phyloP scores from a whole-genome alignment of 2,329 filamentous ascomycete genomes.

The Diaporthe vaccinii region DNA sequence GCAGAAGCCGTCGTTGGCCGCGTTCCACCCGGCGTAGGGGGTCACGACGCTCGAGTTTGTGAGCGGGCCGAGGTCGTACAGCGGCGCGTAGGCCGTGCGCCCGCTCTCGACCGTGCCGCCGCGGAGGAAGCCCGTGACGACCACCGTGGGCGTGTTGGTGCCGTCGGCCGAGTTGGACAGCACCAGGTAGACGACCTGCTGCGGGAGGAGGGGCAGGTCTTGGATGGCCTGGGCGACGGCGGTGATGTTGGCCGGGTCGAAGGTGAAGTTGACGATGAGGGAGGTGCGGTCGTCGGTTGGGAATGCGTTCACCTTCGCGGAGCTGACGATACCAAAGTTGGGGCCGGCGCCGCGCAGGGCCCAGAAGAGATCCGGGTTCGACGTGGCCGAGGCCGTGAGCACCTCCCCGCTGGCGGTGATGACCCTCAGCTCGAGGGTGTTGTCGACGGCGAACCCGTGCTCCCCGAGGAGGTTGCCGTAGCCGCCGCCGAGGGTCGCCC shows the following conservation, averaged over 20 bases:
- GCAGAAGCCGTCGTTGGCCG: constrained; percentile 54
- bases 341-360: constrained; percentile 69
- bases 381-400: constrained; percentile 49
- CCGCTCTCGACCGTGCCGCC: constrained; percentile 50
- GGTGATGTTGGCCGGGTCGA: constrained; percentile 60
- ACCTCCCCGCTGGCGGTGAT: constrained; percentile 5
- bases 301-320: constrained; percentile 61
- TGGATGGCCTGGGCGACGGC: constrained; percentile 59
- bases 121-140: constrained; percentile 40
- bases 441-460: constrained; percentile 32
- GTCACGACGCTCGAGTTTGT: constrained; percentile 47
- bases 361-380: constrained; percentile 65
- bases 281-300: constrained; percentile 53
- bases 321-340: constrained; percentile 70
- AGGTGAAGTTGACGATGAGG: constrained; percentile 53
- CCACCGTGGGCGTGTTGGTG: constrained; percentile 4
- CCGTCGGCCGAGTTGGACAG: constrained; percentile 24
- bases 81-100: constrained; percentile 50
- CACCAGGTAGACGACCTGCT: constrained; percentile 30
- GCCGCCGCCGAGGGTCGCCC: constrained; percentile 45
- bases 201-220: constrained; percentile 27
- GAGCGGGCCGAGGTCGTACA: constrained; percentile 51
- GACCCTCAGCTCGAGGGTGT: constrained; percentile 22
- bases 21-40: constrained; percentile 56
- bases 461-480: constrained; percentile 37